Evolutionary conservation across 768 basidiomycete genomes (phyloP), one percentile per base, ranked within the genome.

Genomic region (Trametes cingulata): DNA sequence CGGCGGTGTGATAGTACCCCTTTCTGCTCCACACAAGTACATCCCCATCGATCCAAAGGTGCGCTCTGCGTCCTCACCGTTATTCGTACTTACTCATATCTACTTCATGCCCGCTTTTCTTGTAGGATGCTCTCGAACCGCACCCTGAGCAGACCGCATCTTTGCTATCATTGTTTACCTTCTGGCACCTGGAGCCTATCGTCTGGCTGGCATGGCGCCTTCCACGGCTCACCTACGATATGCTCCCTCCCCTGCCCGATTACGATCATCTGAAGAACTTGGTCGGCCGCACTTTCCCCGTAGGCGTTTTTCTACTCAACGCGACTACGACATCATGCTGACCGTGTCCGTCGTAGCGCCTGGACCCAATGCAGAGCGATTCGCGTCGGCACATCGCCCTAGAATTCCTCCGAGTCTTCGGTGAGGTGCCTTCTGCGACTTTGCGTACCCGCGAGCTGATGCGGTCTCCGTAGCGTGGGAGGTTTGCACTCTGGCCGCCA

Each of bases 61-160:
- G 17, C 10, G 67, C 6, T 33, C n/a, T 27, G 27, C 8, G 13
- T 12, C 6, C 8, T 19, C 8, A 24, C 50, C 15, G 15, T n/a
- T 33, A 20, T 33, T 10, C 29, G 29, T n/a, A n/a, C n/a, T n/a
- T n/a, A n/a, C n/a, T n/a, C n/a, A n/a, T n/a, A n/a, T n/a, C n/a
- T n/a, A n/a, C n/a, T n/a, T n/a, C n/a, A n/a, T n/a, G n/a, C n/a
- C n/a, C n/a, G n/a, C n/a, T n/a, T n/a, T n/a, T n/a, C 29, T 33
- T 6, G n/a, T 50, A 45, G 45, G 47, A 35, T 17, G 6, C 6
- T 22, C 6, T 59, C 55, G 69, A 57, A 27, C 69, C 73, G 1
- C 74, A 73, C 19, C 76, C 78, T 1, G 80, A 82, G 61, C 80
- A 80, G 58, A 79, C 76, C 1, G 75, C 79, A 0, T 77, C 78